A percentile compares a stretch with the other conserved stretches of the same genome.
Conservation (phyloP, 2,329 filamentous ascomycete genomes). For the Tolypocladium tropicale region DNA sequence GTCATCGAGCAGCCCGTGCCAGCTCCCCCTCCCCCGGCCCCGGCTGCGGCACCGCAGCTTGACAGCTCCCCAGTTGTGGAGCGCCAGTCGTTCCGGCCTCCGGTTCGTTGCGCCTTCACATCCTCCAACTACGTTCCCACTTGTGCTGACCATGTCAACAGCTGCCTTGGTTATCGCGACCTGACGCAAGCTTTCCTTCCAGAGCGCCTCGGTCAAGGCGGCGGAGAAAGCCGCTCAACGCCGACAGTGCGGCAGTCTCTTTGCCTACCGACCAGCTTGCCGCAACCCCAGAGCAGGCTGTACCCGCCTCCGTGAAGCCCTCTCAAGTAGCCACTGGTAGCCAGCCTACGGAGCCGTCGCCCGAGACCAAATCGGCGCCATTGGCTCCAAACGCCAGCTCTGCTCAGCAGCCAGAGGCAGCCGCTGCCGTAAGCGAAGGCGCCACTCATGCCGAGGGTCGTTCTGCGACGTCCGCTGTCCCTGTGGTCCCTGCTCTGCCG, state of each 20-base stretch:
- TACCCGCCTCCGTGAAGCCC: neutral
- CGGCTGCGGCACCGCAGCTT: neutral
- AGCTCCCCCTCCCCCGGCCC: conserved; percentile 1
- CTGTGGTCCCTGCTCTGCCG: conserved; percentile 36
- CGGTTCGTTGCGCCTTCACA: conserved; percentile 30
- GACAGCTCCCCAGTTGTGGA: conserved; percentile 5
- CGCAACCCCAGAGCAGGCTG: conserved; percentile 14
- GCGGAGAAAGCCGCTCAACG: conserved; percentile 30
- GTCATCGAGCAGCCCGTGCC: conserved; percentile 16
- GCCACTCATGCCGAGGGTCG: conserved; percentile 19
- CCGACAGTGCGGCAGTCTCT: conserved; percentile 28
- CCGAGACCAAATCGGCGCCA: neutral
- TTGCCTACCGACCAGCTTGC: conserved; percentile 30
- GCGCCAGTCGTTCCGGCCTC: conserved; percentile 32
- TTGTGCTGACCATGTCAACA: conserved; percentile 15
- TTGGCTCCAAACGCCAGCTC: conserved; percentile 7
- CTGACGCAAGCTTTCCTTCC: conserved; percentile 39
- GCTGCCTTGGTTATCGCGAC: conserved; percentile 48
- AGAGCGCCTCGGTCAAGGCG: conserved; percentile 25
- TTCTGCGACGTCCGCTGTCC: conserved; percentile 27
- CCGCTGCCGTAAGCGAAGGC: conserved; percentile 1
- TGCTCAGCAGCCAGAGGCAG: conserved; percentile 8
- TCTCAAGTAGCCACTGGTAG: neutral
- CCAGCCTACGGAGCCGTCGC: neutral
- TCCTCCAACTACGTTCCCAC: neutral